Conservation (phyloP, 495 filamentous ascomycete species). For the Neurospora sp. region DNA sequence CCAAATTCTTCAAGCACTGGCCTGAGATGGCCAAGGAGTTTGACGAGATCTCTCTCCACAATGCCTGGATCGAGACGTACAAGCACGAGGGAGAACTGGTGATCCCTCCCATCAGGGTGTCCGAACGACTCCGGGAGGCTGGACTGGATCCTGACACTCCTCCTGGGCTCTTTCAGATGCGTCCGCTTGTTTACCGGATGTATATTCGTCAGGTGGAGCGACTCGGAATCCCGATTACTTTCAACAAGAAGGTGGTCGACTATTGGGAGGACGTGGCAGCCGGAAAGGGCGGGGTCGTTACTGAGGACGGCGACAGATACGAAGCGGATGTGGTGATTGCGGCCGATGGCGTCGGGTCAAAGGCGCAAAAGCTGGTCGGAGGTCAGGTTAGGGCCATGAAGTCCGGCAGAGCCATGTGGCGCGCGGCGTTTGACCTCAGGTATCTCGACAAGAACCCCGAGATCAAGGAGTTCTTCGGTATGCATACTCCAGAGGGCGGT, state of each 20-base stretch:
- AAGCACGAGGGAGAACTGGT: conserved; percentile 44
- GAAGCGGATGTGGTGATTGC: conserved; percentile 49
- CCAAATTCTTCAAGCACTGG: conserved; percentile 45
- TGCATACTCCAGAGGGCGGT: conserved; percentile 23
- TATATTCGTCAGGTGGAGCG: conserved; percentile 41
- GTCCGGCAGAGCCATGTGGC: conserved; percentile 44
- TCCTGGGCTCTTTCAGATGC: conserved; percentile 34
- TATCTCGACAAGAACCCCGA: conserved; percentile 32
- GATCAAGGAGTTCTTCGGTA: conserved; percentile 34
- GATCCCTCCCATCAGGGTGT: conserved; percentile 26
- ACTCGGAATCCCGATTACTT: conserved; percentile 43
- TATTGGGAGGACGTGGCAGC: conserved; percentile 38
- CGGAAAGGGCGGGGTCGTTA: conserved; percentile 33
- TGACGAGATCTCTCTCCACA: conserved; percentile 33
- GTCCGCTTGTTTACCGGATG: conserved; percentile 47
- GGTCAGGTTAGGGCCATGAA: conserved; percentile 40
- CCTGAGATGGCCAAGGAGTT: conserved; percentile 43
- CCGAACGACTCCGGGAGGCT: conserved; percentile 29
- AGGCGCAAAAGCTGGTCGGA: conserved; percentile 37
- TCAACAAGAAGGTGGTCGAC: conserved; percentile 39
- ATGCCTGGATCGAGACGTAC: conserved; percentile 41
- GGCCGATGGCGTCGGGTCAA: conserved; percentile 48
- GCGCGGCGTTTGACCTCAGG: conserved; percentile 32
- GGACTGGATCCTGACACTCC: conserved; percentile 27
- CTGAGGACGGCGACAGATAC: conserved; percentile 38